Conservation (phyloP, 495 filamentous ascomycete genomes). For the Terfezia claveryi region DNA sequence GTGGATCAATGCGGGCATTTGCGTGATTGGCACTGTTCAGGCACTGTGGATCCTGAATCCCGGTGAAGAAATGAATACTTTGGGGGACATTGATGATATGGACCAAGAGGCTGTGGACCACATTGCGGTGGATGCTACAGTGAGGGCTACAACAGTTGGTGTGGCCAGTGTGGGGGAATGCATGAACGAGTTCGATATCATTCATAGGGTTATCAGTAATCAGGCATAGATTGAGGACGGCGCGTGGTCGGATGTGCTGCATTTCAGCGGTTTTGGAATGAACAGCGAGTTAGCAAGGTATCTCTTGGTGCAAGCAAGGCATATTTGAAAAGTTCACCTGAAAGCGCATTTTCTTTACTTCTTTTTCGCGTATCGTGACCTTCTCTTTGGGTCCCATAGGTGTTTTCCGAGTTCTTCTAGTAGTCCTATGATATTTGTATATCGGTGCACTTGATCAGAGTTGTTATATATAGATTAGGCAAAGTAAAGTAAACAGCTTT, state of each 20-base stretch:
- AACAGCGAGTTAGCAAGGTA: no score
- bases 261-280: no score
- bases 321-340: no score
- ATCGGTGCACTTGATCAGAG: no score
- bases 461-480: no score
- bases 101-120: constrained; percentile 10
- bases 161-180: constrained; percentile 4
- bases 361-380: no score
- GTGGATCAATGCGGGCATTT: constrained; percentile 69
- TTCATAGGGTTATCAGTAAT: neutral
- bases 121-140: constrained; percentile 6
- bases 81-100: constrained; percentile 8
- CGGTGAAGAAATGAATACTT: constrained; percentile 3
- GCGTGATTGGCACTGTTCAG: constrained; percentile 41
- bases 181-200: constrained; percentile 7
- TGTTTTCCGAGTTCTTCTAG: no score
- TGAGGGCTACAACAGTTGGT: constrained; percentile 1
- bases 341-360: no score
- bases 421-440: no score
- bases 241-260: neutral
- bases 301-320: no score
- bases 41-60: constrained; percentile 10
- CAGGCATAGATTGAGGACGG: neutral
- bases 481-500: no score
- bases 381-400: no score